phyloP scores from a whole-genome alignment of 345 rosid species.

The Arabidopsis thaliana region TAIR10.1 NC_003071.7:9329501-9330000 shows the following conservation, averaged over 20 bases:
- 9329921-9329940: not conserved
- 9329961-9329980: constrained; percentile 8
- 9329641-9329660: no score
- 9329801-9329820: not conserved
- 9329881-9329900: not conserved
- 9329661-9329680: no score
- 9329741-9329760: not conserved
- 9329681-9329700: no score
- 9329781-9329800: not conserved
- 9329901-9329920: not conserved
- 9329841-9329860: not conserved
- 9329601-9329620: no score
- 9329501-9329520: no score
- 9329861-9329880: not conserved
- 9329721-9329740: constrained; percentile 16
- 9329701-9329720: constrained; percentile 11
- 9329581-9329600: no score
- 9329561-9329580: no score
- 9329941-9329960: not conserved
- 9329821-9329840: not conserved
- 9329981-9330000: not conserved
- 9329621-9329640: no score
- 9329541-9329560: no score
- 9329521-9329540: no score
- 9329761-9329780: constrained; percentile 19